These are phyloP conservation scores for Paraphoma sp. DNA, from an alignment of 2,329 filamentous ascomycete genomes.

Conservation along the genomic window DNA sequence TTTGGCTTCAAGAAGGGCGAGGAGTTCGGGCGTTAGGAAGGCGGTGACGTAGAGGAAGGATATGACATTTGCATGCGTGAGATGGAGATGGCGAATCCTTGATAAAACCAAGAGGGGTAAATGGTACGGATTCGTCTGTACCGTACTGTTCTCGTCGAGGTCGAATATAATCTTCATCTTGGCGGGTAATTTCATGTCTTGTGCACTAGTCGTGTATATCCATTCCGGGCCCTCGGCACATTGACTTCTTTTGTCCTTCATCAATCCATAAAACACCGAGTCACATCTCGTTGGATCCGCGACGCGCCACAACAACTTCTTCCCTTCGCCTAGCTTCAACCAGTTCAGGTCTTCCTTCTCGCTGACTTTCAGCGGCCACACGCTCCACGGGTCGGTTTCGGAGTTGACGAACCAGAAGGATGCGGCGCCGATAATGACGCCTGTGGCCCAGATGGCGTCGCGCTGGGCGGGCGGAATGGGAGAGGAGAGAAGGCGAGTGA, in stretches of 20 bases:
- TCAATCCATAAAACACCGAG: constrained; percentile 54
- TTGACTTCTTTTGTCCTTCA: constrained; percentile 20
- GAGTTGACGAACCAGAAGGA: constrained; percentile 56
- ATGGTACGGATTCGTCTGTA: constrained; percentile 33
- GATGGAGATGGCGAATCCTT: constrained; percentile 45
- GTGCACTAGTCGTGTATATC: neutral
- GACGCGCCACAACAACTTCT: constrained; percentile 61
- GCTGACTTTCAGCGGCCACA: constrained; percentile 63
- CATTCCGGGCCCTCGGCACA: neutral
- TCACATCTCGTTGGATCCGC: constrained; percentile 57
- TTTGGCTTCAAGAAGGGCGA: constrained; percentile 55
- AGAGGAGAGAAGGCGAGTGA: constrained; percentile 52
- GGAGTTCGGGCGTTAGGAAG: constrained; percentile 54
- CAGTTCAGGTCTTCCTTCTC: constrained; percentile 61
- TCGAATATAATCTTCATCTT: constrained; percentile 33
- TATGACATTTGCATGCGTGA: constrained; percentile 52
- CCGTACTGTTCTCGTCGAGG: constrained; percentile 24
- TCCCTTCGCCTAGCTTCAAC: constrained; percentile 64
- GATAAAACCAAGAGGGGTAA: constrained; percentile 47
- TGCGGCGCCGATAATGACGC: constrained; percentile 55
- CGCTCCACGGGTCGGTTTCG: constrained; percentile 47
- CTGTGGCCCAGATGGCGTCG: constrained; percentile 57
- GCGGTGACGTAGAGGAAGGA: constrained; percentile 58
- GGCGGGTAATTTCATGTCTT: constrained; percentile 36
- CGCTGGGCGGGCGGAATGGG: constrained; percentile 49